Base-by-base conservation (phyloP, 371 early-diverging fungal species). In the Apophysomyces elegans region DNA sequence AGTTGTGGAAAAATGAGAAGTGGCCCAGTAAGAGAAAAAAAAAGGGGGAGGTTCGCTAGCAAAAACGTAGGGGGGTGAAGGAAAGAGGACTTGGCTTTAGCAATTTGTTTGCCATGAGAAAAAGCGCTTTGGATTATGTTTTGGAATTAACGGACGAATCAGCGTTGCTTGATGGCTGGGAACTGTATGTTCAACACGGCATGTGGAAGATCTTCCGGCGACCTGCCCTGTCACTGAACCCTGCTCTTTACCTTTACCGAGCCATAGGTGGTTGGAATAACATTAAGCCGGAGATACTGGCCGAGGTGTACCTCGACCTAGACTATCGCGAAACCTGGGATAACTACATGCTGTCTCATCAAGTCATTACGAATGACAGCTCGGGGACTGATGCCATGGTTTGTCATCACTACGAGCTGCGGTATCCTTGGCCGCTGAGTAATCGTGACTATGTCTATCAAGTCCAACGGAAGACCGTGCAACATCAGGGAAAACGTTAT, bases 401-500 rank as follows among this genome's bases (percentile, higher is more conserved):
- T 44, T 54, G 37, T 9, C 46, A 64, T 45, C 75, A 69, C 36
- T 66, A 69, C n/a, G 70, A 72, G 39, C 63, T 65, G 41, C 64
- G 72, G 14, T 82, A 82, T 35, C 81, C 81, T 9, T 84, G 84
- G 84, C 84, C 84, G 0, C 66, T 84, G 35, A 69, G 77, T 4
- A 80, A 80, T 26, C 66, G 84, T 14, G 81, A 84, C 54, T 84
- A 84, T 69, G 73, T 78, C 3, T 84, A 84, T 37, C 72, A 77
- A 50, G 65, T 80, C 11, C 69, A 71, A 38, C 58, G 60, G 18
- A 66, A 69, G 21, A 5, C 65, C 1, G 76, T 76, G 57, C 46
- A 67, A 37, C 56, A 70, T 11, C 65, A 65, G 13, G 77, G 75
- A 0, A 56, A 60, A 21, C 56, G 69, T n/a, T 64, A 70, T 32